Evolutionary conservation across 352 stramenopile species (phyloP), one percentile per base, ranked within the genome.

Genomic region (Phytopythium delawarense): DNA sequence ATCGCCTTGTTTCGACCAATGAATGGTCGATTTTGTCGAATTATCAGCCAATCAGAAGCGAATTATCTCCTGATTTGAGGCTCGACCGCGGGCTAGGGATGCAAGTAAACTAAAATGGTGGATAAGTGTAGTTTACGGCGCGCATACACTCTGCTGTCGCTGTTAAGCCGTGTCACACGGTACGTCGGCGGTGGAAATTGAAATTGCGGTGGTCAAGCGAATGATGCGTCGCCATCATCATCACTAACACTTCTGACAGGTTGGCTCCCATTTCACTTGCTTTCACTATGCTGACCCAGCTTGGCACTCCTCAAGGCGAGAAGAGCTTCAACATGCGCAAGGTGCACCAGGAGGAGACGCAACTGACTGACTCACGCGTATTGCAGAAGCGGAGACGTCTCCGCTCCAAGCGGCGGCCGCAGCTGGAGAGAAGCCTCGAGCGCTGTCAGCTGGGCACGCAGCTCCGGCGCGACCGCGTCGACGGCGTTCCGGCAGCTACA

Each of bases 381-480:
- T 39, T 39, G 34, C 34, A 13, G 32, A 37, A 9, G 5, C 32
- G 5, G 48, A 35, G 28, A 15, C 28, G 23, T 28, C 11, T 15
- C 34, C 28, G n/a, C n/a, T 59, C 5, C 32, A 20, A 28, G 16
- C 34, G 12, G 13, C 34, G 25, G 2, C 12, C 21, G 11, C 37
- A 60, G 37, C 54, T 48, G 21, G 23, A 60, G 21, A 3, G 54
- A 60, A 16, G 28, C 21, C 54, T 60, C 54, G 37, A 60, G 54
- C 54, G 54, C 54, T 0, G 13, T n/a, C 32, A 49, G 54, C 37
- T 51, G 54, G 6, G 39, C 21, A 16, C 54, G 54, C 18, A 60
- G 54, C 54, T 60, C 54, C 35, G 54, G 54, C 12, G 54, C 39
- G 21, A 40, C 37, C 2, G 54, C 54, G 54, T 51, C 39, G 15